Conservation (phyloP, 2,329 filamentous ascomycete genomes). For the Cladosporium sp. region DNA sequence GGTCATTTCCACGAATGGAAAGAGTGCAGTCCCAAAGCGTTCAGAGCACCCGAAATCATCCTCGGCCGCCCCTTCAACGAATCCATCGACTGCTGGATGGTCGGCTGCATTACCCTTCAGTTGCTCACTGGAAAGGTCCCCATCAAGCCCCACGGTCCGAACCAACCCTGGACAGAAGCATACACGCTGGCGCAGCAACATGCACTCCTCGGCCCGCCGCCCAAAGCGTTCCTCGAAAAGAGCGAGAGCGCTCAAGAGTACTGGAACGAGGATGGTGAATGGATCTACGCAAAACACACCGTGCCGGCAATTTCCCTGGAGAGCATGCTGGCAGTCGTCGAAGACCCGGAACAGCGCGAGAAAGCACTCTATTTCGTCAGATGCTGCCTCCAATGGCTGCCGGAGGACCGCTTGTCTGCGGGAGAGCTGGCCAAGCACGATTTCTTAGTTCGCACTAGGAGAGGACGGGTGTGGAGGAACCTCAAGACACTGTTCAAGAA, state of each 20-base stretch:
- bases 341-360: neutral
- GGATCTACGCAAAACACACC: neutral
- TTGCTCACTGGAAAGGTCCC: constrained; percentile 47
- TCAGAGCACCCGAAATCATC: constrained; percentile 6
- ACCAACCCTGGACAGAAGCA: constrained; percentile 7
- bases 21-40: constrained; percentile 3
- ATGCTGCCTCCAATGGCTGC: constrained; percentile 4
- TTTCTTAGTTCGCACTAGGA: neutral
- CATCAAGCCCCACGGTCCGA: constrained; percentile 4
- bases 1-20: neutral
- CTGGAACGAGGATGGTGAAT: constrained; percentile 2
- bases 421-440: neutral
- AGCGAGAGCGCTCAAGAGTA: neutral
- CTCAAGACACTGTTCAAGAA: neutral
- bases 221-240: neutral
- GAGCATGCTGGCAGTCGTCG: neutral
- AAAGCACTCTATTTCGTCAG: constrained; percentile 4
- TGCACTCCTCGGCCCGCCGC: constrained; percentile 8
- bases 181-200: constrained; percentile 12
- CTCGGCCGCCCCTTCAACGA: constrained; percentile 35
- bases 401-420: neutral
- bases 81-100: constrained; percentile 58
- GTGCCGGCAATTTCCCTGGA: neutral
- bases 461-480: neutral
- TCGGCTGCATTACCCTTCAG: constrained; percentile 51